Evolutionary conservation across 805 yeast species (phyloP).

Genomic region (Vanderwaltozyma tropicalis): DNA sequence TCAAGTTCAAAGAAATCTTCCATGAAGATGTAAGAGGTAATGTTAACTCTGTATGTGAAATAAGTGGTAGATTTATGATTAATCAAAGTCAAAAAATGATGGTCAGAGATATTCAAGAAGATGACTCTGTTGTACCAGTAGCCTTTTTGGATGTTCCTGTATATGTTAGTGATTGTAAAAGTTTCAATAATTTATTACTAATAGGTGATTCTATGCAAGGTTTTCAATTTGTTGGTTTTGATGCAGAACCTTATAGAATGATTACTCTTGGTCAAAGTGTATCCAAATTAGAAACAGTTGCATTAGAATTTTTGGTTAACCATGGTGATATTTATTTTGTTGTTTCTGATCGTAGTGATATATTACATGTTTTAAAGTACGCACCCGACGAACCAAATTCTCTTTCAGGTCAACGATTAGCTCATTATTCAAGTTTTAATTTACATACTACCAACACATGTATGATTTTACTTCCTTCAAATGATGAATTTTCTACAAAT

Average conservation of each 20-base stretch:
- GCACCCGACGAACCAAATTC: slow-evolving; percentile 89
- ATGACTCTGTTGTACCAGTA: slow-evolving; percentile 79
- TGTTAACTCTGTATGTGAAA: slow-evolving; percentile 62
- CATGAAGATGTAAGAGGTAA: slow-evolving; percentile 77
- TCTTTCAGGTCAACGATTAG: slow-evolving; percentile 62
- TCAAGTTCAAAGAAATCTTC: slow-evolving; percentile 61
- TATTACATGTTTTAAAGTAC: slow-evolving; percentile 66
- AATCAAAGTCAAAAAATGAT: slow-evolving; percentile 77
- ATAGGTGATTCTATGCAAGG: slow-evolving; percentile 69
- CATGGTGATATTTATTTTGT: slow-evolving; percentile 60
- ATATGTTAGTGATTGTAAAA: slow-evolving; percentile 66
- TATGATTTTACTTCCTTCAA: slow-evolving; percentile 35
- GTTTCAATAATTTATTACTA: slow-evolving; percentile 71
- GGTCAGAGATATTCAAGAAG: slow-evolving; percentile 76
- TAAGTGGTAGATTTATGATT: slow-evolving; percentile 73
- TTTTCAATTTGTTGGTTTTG: slow-evolving; percentile 76
- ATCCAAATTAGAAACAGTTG: slow-evolving; percentile 45
- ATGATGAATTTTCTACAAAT: slow-evolving; percentile 21
- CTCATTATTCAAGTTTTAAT: slow-evolving; percentile 62
- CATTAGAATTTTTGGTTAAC: slow-evolving; percentile 55
- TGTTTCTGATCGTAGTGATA: slow-evolving; percentile 56
- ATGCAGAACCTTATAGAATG: slow-evolving; percentile 90
- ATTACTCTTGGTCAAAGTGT: slow-evolving; percentile 67
- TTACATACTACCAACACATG: slow-evolving; percentile 51
- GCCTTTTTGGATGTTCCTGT: slow-evolving; percentile 86